Conservation (phyloP, 108 stramenopile species). For the Aurantiochytrium sp. region DNA sequence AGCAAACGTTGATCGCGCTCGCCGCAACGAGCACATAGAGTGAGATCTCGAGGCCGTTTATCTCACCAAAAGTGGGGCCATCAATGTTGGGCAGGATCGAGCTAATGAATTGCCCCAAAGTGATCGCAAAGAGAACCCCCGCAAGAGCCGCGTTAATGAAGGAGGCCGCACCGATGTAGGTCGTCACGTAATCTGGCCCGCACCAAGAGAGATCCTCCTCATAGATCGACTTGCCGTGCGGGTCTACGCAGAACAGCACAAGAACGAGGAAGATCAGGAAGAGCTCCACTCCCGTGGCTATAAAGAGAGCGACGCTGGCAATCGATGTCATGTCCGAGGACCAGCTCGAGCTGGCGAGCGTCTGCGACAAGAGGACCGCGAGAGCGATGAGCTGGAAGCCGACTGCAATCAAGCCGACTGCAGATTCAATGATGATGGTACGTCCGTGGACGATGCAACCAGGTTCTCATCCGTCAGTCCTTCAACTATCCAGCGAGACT, state of each 20-base stretch:
- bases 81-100: neutral
- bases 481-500: neutral
- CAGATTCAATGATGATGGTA: neutral
- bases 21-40: neutral
- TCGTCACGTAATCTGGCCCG: neutral
- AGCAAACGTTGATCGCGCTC: neutral
- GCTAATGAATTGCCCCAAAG: neutral
- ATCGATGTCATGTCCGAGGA: neutral
- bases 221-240: neutral
- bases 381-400: neutral
- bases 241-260: neutral
- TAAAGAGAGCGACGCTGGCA: neutral
- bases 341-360: neutral
- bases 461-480: too few relatives aligned
- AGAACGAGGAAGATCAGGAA: neutral
- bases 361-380: neutral
- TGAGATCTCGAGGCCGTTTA: neutral
- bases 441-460: too few relatives aligned
- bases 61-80: neutral
- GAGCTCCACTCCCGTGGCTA: neutral
- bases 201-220: constrained; percentile 6
- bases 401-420: neutral
- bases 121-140: neutral
- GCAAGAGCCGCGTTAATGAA: neutral
- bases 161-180: neutral